phyloP scores from a whole-genome alignment of 2,329 filamentous ascomycete species.

The Emergomyces africanus region DNA sequence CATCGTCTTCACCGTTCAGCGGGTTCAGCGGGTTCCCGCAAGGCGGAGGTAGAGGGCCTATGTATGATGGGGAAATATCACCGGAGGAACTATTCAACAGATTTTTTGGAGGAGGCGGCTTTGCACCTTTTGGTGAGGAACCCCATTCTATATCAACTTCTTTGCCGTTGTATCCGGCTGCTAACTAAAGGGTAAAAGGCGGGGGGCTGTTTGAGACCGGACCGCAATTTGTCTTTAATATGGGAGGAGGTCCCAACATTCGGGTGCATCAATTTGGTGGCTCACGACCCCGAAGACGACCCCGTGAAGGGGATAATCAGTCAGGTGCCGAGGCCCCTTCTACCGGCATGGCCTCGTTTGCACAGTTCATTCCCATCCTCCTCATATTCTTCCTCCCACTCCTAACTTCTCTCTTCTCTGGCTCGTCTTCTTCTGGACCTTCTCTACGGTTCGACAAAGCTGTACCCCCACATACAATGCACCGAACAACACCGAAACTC shows the following conservation, averaged over 20 bases:
- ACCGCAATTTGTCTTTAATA: constrained; percentile 88
- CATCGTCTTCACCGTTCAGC: constrained; percentile 31
- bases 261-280: constrained; percentile 95
- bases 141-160: constrained; percentile 1
- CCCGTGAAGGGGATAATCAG: constrained; percentile 48
- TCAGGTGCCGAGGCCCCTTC: constrained; percentile 40
- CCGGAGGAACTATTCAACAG: constrained; percentile 94
- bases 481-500: constrained; percentile 56
- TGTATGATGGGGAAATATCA: constrained; percentile 85
- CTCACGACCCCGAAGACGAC: constrained; percentile 59
- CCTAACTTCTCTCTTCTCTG: constrained; percentile 64
- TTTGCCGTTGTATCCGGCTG: background rate
- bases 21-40: constrained; percentile 26
- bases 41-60: constrained; percentile 41
- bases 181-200: constrained; percentile 20
- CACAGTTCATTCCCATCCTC: constrained; percentile 71
- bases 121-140: constrained; percentile 52
- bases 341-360: constrained; percentile 45
- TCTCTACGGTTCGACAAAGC: constrained; percentile 64
- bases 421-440: constrained; percentile 47
- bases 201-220: constrained; percentile 57
- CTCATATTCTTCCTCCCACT: constrained; percentile 79
- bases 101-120: constrained; percentile 68
- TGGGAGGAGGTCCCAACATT: constrained; percentile 81
- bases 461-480: constrained; percentile 56